Evolutionary conservation across 352 stramenopile genomes (phyloP), one percentile per base, ranked within the genome.

Genomic region (Phytophthora sp.): DNA sequence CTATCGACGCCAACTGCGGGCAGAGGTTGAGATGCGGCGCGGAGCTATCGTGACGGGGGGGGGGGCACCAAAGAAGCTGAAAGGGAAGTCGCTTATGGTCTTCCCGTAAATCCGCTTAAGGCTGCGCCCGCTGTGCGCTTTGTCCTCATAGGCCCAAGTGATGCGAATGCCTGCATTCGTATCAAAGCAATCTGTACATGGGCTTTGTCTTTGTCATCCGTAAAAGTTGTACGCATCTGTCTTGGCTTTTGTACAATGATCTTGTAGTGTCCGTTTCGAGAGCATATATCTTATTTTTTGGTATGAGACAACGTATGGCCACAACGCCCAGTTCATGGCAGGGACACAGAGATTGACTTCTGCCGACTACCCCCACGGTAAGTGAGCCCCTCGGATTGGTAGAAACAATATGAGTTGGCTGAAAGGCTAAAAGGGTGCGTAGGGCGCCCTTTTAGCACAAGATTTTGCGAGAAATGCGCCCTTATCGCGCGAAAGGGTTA

Each of bases 131-230:
- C 20, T 38, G 21, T 26, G 36, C 41, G 54, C 53, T 24, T 66
- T 35, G 27, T 64, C 49, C 35, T 74, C 54, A 65, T 65, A 58
- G 15, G 39, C 36, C 46, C 57, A 65, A 18, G 57, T 64, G 18
- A 57, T 33, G 11, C 45, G 24, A 11, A 64, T 11, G 13, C 45
- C 46, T 20, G 53, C 54, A 13, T 21, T 33, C 21, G 54, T 15
- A 54, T 41, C 11, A 29, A 53, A 15, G 54, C 41, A 20, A 62
- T 54, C 15, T 62, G 30, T 20, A 54, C 54, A 8, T 54, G 16
- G 21, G 54, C 12, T 20, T 62, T 62, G 54, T 62, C 54, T 54
- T 62, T 41, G 7, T 18, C 16, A 29, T 62, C 54, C 11, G 39
- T 36, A 7, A 62, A 62, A 31, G 24, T 61, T 61, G 39, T 61